Evolutionary conservation across 2,329 filamentous ascomycete genomes (phyloP).

Genomic region (Microsporum canis): DNA sequence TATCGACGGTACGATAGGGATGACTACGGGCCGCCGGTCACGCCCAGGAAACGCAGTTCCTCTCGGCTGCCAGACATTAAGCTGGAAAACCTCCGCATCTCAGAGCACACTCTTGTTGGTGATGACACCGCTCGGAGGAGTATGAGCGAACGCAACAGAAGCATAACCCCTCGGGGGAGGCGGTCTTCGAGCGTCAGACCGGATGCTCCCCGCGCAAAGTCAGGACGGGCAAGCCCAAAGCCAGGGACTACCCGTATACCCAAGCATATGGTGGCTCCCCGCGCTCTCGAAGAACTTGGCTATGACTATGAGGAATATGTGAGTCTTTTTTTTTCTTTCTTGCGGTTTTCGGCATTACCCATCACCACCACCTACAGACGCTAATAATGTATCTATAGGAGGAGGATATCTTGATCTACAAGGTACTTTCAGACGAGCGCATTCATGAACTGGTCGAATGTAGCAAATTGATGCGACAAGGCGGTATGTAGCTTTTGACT

Average conservation of each 20-base stretch:
- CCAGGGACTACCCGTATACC: slow-evolving; percentile 87
- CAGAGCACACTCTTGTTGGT: slow-evolving; percentile 56
- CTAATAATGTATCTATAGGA: slow-evolving; percentile 42
- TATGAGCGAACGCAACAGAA: slow-evolving; percentile 42
- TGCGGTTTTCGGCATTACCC: not conserved
- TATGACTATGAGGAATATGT: slow-evolving; percentile 86
- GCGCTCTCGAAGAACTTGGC: slow-evolving; percentile 69
- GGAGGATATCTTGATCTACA: slow-evolving; percentile 67
- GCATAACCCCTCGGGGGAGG: slow-evolving; percentile 16
- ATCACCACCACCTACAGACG: slow-evolving; percentile 23
- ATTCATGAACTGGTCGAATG: slow-evolving; percentile 81
- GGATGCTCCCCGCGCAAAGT: slow-evolving; percentile 23
- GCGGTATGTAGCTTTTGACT: slow-evolving; percentile 47
- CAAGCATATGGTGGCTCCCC: slow-evolving; percentile 63
- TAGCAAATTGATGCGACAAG: not conserved
- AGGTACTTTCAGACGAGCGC: slow-evolving; percentile 77
- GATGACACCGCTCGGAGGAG: slow-evolving; percentile 41
- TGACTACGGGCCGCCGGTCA: slow-evolving; percentile 30
- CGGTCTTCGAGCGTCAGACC: slow-evolving; percentile 17
- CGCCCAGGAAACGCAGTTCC: slow-evolving; percentile 40
- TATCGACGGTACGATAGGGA: slow-evolving; percentile 28
- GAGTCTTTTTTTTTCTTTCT: slow-evolving; percentile 21
- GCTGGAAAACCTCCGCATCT: slow-evolving; percentile 55
- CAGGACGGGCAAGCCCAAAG: slow-evolving; percentile 52
- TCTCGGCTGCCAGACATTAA: slow-evolving; percentile 40